Evolutionary conservation across 371 early-diverging fungal species (phyloP).

Genomic region (Mucor racemosus): DNA sequence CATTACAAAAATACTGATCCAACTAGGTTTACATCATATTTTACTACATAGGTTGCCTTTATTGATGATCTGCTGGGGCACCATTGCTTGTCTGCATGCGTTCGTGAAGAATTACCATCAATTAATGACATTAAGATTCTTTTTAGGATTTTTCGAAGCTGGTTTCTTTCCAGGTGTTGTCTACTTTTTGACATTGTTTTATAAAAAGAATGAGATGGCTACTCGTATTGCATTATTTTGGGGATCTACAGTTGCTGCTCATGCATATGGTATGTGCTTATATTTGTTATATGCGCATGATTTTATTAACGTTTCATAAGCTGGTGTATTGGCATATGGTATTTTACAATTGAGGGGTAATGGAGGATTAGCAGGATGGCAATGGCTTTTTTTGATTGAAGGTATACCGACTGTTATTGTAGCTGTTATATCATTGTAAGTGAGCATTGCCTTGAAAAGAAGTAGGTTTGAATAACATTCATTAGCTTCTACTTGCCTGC

Average conservation of each 20-base stretch:
- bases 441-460: background rate
- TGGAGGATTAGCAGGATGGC: constrained; percentile 49
- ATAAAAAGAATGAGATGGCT: constrained; percentile 54
- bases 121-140: constrained; percentile 41
- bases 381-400: constrained; percentile 56
- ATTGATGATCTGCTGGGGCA: constrained; percentile 50
- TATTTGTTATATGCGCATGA: no score
- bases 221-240: constrained; percentile 56
- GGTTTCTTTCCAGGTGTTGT: constrained; percentile 56
- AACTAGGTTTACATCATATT: no score
- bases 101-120: constrained; percentile 34
- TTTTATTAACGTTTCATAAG: constrained; percentile 16
- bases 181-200: constrained; percentile 48
- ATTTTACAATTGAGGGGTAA: constrained; percentile 45
- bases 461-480: no score
- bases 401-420: constrained; percentile 55
- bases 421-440: constrained; percentile 43
- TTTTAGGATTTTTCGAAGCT: constrained; percentile 50
- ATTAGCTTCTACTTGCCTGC: constrained; percentile 46
- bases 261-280: constrained; percentile 44
- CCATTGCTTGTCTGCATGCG: constrained; percentile 45
- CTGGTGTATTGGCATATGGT: constrained; percentile 54
- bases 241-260: constrained; percentile 52
- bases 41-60: constrained; percentile 40
- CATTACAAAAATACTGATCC: no score